A percentile compares a stretch with the other conserved stretches of the same genome.
phyloP scores from a whole-genome alignment of 257 asterid species.

The Capsicum chinense region DNA sequence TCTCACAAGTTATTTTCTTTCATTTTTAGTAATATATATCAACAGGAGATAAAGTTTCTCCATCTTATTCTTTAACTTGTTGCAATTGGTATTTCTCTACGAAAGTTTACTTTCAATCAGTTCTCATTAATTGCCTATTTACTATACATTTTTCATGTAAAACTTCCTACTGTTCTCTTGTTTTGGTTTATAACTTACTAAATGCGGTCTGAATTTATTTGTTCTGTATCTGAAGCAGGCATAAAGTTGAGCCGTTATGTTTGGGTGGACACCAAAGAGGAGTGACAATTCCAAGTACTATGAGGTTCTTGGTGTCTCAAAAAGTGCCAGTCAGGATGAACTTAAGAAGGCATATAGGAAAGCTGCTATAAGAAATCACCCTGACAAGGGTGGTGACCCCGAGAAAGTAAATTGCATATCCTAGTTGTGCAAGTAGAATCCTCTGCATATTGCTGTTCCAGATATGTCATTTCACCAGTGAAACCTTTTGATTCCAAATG shows the following conservation, averaged over 20 bases:
- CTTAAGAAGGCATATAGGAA: slow-evolving; percentile 62
- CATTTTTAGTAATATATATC: slow-evolving; percentile 1
- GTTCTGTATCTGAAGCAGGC: slow-evolving; percentile 3
- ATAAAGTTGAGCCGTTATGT: slow-evolving; percentile 40
- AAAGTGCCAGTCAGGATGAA: slow-evolving; percentile 51
- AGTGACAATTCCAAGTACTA: slow-evolving; percentile 53
- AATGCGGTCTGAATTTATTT: neutral
- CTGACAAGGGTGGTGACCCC: slow-evolving; percentile 70
- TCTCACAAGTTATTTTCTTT: neutral
- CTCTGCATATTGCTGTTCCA: slow-evolving; percentile 16
- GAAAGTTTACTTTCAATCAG: neutral
- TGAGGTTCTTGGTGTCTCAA: slow-evolving; percentile 57
- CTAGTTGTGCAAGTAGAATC: slow-evolving; percentile 9
- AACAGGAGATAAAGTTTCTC: slow-evolving; percentile 8
- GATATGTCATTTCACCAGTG: neutral
- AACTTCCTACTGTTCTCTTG: neutral
- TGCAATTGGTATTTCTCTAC: neutral
- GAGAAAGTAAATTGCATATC: slow-evolving; percentile 45
- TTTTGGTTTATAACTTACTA: neutral
- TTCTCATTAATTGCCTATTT: neutral
- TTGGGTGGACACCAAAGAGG: slow-evolving; percentile 46
- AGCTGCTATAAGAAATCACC: slow-evolving; percentile 62
- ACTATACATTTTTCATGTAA: neutral
- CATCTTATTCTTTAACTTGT: slow-evolving; percentile 8
- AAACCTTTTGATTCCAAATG: neutral